A percentile compares a stretch with the other conserved stretches of the same genome.
Evolutionary conservation across 768 basidiomycete genomes (phyloP).

Genomic region (Lentinula lateritia): DNA sequence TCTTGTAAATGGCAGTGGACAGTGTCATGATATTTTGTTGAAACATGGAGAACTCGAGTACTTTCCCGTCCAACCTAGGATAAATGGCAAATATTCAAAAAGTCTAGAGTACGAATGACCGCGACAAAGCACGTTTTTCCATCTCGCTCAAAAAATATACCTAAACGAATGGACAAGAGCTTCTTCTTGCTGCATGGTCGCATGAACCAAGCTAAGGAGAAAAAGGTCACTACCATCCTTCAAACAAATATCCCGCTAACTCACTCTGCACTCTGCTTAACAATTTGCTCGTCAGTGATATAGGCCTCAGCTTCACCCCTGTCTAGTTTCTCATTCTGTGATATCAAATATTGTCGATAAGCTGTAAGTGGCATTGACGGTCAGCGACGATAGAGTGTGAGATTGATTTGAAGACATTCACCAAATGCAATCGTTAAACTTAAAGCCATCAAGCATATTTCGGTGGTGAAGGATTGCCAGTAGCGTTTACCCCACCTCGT

Average conservation of each 20-base stretch:
- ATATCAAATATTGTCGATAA: constrained; percentile 10
- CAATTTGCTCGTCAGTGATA: background rate
- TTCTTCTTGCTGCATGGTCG: constrained; percentile 5
- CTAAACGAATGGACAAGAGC: constrained; percentile 6
- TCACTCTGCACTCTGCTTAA: constrained; percentile 12
- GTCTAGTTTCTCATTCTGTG: constrained; percentile 12
- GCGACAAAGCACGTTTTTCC: too few species aligned
- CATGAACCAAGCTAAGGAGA: constrained; percentile 7
- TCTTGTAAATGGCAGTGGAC: too few species aligned
- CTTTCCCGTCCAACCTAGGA: background rate
- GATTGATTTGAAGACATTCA: background rate
- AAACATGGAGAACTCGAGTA: background rate
- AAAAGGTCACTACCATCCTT: background rate
- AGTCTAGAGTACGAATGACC: background rate
- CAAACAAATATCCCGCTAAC: background rate
- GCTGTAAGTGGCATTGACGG: background rate
- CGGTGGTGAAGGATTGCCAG: constrained; percentile 15
- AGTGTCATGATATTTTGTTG: background rate
- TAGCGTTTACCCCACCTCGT: constrained; percentile 15
- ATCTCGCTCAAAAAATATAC: background rate
- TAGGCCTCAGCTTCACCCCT: constrained; percentile 11
- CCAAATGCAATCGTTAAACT: constrained; percentile 14
- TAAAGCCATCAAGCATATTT: constrained; percentile 12
- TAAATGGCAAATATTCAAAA: background rate
- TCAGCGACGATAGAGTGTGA: background rate